phyloP scores from a whole-genome alignment of 352 stramenopile genomes.

The Phytopythium chamaehyphon region DNA sequence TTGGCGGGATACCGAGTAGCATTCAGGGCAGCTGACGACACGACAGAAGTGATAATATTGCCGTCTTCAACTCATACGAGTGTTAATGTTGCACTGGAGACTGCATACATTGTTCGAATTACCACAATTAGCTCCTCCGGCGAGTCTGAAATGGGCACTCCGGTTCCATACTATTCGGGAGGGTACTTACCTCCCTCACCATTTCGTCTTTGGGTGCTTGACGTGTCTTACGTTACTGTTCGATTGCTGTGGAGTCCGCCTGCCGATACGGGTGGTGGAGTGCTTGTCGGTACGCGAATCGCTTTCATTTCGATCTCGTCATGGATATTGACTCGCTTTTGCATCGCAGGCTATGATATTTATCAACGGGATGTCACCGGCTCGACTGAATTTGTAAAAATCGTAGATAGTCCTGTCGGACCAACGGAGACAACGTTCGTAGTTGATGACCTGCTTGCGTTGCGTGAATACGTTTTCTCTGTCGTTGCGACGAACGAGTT shows the following conservation, averaged over 20 bases:
- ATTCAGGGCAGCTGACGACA: too few species aligned
- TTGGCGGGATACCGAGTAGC: too few species aligned
- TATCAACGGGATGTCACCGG: slow-evolving; percentile 8
- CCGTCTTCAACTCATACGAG: too few species aligned
- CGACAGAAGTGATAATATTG: too few species aligned
- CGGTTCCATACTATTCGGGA: slow-evolving; percentile 10
- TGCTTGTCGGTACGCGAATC: slow-evolving; percentile 21
- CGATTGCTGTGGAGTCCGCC: slow-evolving; percentile 8
- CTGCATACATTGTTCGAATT: too few species aligned
- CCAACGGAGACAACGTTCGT: slow-evolving; percentile 10
- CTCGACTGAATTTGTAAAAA: background rate
- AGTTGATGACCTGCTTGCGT: slow-evolving; percentile 19
- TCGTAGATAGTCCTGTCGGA: slow-evolving; percentile 21
- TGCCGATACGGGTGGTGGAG: slow-evolving; percentile 32
- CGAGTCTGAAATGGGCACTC: slow-evolving; percentile 9
- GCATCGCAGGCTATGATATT: slow-evolving; percentile 23
- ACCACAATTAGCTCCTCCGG: background rate
- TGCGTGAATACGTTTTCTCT: slow-evolving; percentile 25
- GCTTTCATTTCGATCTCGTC: background rate
- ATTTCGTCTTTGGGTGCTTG: too few species aligned
- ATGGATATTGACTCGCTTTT: background rate
- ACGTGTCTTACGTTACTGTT: too few species aligned
- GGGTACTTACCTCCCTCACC: slow-evolving; percentile 19
- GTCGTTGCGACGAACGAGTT: slow-evolving; percentile 45
- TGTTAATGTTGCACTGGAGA: too few species aligned